Percentiles rank a stretch among this genome's conserved stretches.
These are phyloP conservation scores for Russula griseocarnosa DNA, from an alignment of 768 basidiomycete species.

Conservation along the genomic window DNA sequence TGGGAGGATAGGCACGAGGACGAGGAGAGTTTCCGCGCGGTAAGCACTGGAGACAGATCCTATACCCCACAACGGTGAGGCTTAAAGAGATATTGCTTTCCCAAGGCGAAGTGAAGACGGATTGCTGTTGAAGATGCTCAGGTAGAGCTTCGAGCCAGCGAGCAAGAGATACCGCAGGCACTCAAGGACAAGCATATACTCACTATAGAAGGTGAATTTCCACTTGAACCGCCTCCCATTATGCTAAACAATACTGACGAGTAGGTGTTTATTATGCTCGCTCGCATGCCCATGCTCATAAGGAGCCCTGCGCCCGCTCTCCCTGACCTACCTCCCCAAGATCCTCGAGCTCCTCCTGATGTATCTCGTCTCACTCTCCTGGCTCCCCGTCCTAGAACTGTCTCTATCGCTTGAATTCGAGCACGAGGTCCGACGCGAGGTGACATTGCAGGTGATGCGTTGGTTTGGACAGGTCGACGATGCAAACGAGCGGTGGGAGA, in stretches of 20 bases:
- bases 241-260: too few species aligned
- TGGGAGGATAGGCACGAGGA: conserved; percentile 66
- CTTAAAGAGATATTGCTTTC: neutral
- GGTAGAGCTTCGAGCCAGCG: conserved; percentile 74
- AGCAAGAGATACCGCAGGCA: conserved; percentile 62
- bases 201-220: conserved; percentile 66
- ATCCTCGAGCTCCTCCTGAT: too few species aligned
- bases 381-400: conserved; percentile 57
- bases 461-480: conserved; percentile 70
- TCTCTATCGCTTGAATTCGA: conserved; percentile 60
- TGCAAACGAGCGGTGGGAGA: conserved; percentile 49
- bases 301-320: too few species aligned
- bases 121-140: conserved; percentile 61
- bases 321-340: too few species aligned
- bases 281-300: too few species aligned
- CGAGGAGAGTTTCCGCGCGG: conserved; percentile 35
- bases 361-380: conserved; percentile 48
- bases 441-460: conserved; percentile 73
- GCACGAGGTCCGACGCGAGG: conserved; percentile 59
- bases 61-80: neutral
- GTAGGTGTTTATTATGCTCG: too few species aligned
- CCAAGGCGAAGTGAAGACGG: conserved; percentile 36
- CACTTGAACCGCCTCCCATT: too few species aligned
- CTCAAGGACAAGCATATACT: conserved; percentile 67
- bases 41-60: conserved; percentile 17